Percentiles rank a stretch among this genome's conserved stretches.
Evolutionary conservation across 1,139 yeast species (phyloP).

Genomic region (Magnusiomyces paraingens): DNA sequence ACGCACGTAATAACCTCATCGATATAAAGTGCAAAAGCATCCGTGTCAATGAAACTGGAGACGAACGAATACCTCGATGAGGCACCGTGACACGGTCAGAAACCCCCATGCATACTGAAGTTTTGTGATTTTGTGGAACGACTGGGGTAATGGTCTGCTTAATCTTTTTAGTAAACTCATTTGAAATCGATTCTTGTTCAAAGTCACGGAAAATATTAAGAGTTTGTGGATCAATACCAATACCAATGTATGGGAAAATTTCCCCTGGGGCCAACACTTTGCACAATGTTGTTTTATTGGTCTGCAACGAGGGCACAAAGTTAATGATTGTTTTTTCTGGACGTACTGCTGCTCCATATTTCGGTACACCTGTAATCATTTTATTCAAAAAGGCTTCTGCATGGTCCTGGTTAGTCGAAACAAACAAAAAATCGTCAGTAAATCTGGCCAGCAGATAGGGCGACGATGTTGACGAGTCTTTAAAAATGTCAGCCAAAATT

Average conservation of each 20-base stretch:
- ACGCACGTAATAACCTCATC: neutral
- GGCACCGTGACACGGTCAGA: neutral
- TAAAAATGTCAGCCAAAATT: constrained; percentile 26
- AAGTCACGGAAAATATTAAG: constrained; percentile 10
- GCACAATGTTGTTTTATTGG: neutral
- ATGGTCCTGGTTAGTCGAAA: constrained; percentile 40
- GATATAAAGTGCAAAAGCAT: constrained; percentile 2
- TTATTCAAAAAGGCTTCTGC: constrained; percentile 28
- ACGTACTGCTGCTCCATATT: constrained; percentile 58
- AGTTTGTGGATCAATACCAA: constrained; percentile 11
- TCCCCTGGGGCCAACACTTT: neutral
- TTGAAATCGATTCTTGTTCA: neutral
- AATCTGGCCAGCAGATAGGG: constrained; percentile 48
- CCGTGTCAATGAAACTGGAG: neutral
- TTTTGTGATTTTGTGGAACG: neutral
- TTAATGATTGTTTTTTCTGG: constrained; percentile 45
- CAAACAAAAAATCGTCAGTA: constrained; percentile 79
- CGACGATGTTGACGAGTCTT: constrained; percentile 26
- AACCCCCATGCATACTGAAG: neutral
- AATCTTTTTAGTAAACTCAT: neutral
- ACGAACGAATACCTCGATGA: neutral
- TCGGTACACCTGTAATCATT: constrained; percentile 38
- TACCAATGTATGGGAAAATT: constrained; percentile 16
- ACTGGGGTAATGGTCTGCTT: neutral
- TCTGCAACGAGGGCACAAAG: constrained; percentile 17